Evolutionary conservation across 306 rosid species (phyloP), one percentile per base, ranked within the genome.

Genomic region (Acacia melanoxylon): DNA sequence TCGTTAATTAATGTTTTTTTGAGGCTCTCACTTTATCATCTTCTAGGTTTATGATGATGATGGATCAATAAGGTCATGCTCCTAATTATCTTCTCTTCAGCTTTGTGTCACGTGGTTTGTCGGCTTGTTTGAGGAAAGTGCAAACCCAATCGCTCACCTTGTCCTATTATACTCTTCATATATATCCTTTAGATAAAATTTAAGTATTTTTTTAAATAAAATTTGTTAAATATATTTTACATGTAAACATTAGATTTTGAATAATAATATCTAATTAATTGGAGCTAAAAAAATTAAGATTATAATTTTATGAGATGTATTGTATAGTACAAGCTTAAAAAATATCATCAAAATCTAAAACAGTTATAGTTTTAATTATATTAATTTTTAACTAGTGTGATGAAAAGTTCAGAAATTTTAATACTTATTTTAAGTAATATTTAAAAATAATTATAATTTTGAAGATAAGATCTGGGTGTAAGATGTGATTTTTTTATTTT

Each of bases 61-160:
- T 45, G 76, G 40, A 25, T 82, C 31, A 73, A 75, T 76, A 83
- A 82, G 90, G 85, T 83, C 87, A 78, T 81, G 83, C 82, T 73
- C 68, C 66, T 78, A 83, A 82, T 86, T 46, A 89, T 86, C 74
- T 84, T 81, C 52, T 72, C 62, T 63, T 78, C 68, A 59, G 79
- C 82, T 85, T 49, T 79, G 72, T 72, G 67, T 90, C 94, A 92
- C 92, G 89, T 90, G 94, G 86, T 87, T 88, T 90, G 94, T 90
- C 94, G 85, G 89, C 78, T 87, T 86, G 89, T 83, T 79, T 63
- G 56, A 83, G 85, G 87, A 87, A 86, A 78, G 86, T 86, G 85
- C 85, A 74, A 63, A 79, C 68, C 77, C 84, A 54, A 75, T 75
- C 78, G 84, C 42, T 81, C 24, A 20, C 73, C 44, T 89, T 87